Evolutionary conservation across 2,329 filamentous ascomycete genomes (phyloP).

Genomic region (Thielaviopsis euricoi): DNA sequence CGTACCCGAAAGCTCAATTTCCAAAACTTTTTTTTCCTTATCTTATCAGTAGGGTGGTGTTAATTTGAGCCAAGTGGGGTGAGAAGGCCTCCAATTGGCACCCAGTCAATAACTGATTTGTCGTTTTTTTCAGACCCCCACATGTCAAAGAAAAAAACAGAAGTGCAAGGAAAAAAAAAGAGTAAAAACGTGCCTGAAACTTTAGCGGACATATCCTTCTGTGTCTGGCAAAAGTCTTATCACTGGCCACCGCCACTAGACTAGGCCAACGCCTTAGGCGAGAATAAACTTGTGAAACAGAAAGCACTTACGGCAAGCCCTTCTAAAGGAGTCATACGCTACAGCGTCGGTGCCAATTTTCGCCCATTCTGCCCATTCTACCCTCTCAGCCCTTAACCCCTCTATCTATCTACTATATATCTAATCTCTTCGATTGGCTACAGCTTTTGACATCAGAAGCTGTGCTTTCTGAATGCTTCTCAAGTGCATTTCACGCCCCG

Average conservation of each 20-base stretch:
- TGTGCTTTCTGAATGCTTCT: slow-evolving; percentile 8
- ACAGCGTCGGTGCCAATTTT: neutral
- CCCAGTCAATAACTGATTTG: neutral
- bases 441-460: slow-evolving; percentile 2
- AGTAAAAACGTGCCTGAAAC: neutral
- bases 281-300: neutral
- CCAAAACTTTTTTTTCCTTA: slow-evolving; percentile 7
- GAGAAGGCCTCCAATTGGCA: neutral
- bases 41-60: neutral
- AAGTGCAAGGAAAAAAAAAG: no score
- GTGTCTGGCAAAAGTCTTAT: slow-evolving; percentile 2
- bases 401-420: neutral
- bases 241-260: slow-evolving; percentile 1
- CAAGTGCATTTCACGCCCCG: neutral
- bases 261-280: neutral
- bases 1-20: neutral
- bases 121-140: neutral
- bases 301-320: neutral
- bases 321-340: neutral
- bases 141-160: neutral
- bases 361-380: neutral
- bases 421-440: neutral
- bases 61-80: neutral
- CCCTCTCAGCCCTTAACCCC: neutral
- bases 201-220: neutral